phyloP scores from a whole-genome alignment of 2,329 filamentous ascomycete genomes.

The Cytospora schulzeri region DNA sequence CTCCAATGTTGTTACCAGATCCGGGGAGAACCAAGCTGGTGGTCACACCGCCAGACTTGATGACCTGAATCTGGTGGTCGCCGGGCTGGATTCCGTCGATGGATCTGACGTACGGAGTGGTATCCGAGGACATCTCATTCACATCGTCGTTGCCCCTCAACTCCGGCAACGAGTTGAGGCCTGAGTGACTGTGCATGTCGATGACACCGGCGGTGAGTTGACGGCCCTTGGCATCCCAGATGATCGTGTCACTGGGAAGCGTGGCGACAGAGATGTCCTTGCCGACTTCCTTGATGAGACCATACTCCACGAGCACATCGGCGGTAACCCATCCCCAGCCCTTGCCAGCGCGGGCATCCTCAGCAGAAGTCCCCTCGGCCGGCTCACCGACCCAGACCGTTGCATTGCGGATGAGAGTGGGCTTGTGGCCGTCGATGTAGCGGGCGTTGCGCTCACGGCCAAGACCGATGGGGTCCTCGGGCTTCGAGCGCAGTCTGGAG shows the following conservation, averaged over 20 bases:
- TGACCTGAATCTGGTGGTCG: conserved; percentile 67
- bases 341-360: conserved; percentile 58
- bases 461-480: conserved; percentile 56
- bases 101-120: conserved; percentile 68
- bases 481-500: conserved; percentile 55
- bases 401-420: conserved; percentile 67
- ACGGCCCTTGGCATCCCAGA: conserved; percentile 62
- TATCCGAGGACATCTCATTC: conserved; percentile 65
- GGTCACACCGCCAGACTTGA: conserved; percentile 74
- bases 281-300: conserved; percentile 60
- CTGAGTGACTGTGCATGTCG: conserved; percentile 72
- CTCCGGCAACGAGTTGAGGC: conserved; percentile 58
- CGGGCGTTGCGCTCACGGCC: conserved; percentile 63
- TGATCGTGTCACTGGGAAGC: conserved; percentile 49
- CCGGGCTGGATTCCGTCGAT: conserved; percentile 66
- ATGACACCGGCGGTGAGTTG: conserved; percentile 68
- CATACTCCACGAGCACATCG: conserved; percentile 64
- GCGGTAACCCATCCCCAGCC: conserved; percentile 61
- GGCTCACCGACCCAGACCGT: conserved; percentile 69
- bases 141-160: conserved; percentile 58
- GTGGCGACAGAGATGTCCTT: conserved; percentile 44
- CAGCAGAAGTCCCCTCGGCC: conserved; percentile 49
- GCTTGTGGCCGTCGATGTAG: conserved; percentile 58
- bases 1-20: conserved; percentile 73
- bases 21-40: conserved; percentile 68